Evolutionary conservation across 1,284 basidiomycete species (phyloP), one percentile per base, ranked within the genome.

Genomic region (Ustilago esculenta): DNA sequence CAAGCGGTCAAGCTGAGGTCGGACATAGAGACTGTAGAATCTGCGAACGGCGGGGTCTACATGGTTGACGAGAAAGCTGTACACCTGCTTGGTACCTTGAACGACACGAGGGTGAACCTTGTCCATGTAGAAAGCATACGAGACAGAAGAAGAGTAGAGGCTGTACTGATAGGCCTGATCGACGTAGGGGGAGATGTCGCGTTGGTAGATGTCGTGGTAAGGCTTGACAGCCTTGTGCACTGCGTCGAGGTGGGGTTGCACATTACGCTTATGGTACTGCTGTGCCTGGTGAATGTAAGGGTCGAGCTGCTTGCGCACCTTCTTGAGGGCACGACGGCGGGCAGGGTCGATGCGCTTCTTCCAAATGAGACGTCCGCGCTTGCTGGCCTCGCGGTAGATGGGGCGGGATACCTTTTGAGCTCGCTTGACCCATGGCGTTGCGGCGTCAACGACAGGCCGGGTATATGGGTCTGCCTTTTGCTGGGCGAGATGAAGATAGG

Each of bases 111-210:
- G 79, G 35, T 81, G 79, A 23, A 77, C 55, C 59, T 72, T 73
- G 57, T 74, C 55, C 47, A 70, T 66, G 55, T 79, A 81, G 37
- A 69, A 69, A 11, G 59, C 33, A n/a, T 72, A 72, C 34, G 74
- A 59, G 29, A 55, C 48, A 10, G 67, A 53, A 23, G 56, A 58
- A 9, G 68, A 64, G 9, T 65, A 58, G 9, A 70, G 32, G 49
- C 72, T 61, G 49, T 73, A 65, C 29, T 49, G 54, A 29, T 68
- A 67, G 4, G 71, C 77, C 35, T 58, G 48, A 24, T 64, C 41
- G 12, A 80, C 56, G 39, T 80, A 72, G n/a, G 80, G 79, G 32
- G 70, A 67, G n/a, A 81, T 65, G 32, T 81, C 80, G 42, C 77
- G 72, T n/a, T 64, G 40, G 56, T 79, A 79, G 35, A 79, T 72